Evolutionary conservation across 106 monocot species (phyloP), one percentile per base, ranked within the genome.

Genomic region (Narthecium ossifragum): DNA sequence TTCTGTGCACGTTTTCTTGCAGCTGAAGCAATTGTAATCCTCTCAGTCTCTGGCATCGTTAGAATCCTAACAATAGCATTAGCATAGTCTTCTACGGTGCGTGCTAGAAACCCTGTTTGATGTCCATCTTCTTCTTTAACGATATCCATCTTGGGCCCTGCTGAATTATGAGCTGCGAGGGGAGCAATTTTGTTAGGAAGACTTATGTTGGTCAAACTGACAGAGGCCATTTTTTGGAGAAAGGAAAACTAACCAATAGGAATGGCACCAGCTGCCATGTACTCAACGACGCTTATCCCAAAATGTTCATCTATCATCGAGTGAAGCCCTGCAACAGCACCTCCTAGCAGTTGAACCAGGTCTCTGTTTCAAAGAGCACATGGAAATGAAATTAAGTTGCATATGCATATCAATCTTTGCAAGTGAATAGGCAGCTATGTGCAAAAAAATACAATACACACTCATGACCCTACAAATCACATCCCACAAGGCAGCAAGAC

Each of bases 221-320:
- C n/a, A n/a, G n/a, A n/a, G n/a, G n/a, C n/a, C n/a, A n/a, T n/a
- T n/a, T n/a, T n/a, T n/a, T n/a, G n/a, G n/a, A n/a, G n/a, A n/a
- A n/a, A n/a, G n/a, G n/a, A n/a, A n/a, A n/a, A 61, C 67, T 46
- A 30, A 87, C 96, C 90, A 32, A 96, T 86, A 47, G 86, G 96
- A 63, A 96, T 72, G 43, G 84, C 86, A 57, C 84, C 90, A 29
- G 96, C 83, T 34, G 90, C 86, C 86, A 96, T 96, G 70, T 96
- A 96, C 60, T 84, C 96, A 11, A 96, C 96, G 4, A 96, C 78
- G 50, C 96, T 86, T 31, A 90, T 96, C 41, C 96, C 96, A 73
- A 96, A 96, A 64, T 96, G 96, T 55, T 96, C 96, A 57, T 96
- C 96, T 52, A 69, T 72, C 96, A 96, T 90, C 7, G 90, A 90